Percentiles rank a stretch among this genome's conserved stretches.
phyloP scores from a whole-genome alignment of 129 eudicot genomes.

The Scalesia atractyloides region DNA sequence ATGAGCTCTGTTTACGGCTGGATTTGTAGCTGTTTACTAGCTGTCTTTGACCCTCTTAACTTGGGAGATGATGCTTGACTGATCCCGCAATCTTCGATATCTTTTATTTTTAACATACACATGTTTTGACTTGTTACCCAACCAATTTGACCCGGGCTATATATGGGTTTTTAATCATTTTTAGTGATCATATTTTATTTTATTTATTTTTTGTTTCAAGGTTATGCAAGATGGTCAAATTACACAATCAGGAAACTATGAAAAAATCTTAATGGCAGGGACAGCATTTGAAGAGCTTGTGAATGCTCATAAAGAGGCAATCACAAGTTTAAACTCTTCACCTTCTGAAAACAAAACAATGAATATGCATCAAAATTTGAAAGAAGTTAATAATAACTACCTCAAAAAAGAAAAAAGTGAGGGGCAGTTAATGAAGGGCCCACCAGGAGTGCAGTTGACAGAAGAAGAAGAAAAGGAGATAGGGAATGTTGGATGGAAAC shows the following conservation, averaged over 20 bases:
- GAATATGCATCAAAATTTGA: constrained; percentile 16
- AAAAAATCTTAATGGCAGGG: constrained; percentile 58
- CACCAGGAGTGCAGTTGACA: constrained; percentile 55
- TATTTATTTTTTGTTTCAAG: constrained; percentile 29
- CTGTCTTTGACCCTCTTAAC: too few species aligned
- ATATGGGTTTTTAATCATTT: not conserved
- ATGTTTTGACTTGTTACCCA: not conserved
- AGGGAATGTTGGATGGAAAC: constrained; percentile 61
- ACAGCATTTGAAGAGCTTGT: constrained; percentile 70
- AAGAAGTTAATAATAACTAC: constrained; percentile 4
- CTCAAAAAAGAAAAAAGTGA: constrained; percentile 43
- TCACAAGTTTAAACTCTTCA: constrained; percentile 44
- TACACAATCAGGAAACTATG: constrained; percentile 67
- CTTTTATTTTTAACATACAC: not conserved
- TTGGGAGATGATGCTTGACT: too few species aligned
- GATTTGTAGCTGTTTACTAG: too few species aligned
- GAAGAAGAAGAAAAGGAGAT: constrained; percentile 64
- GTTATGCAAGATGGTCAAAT: constrained; percentile 69
- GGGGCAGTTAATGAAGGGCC: constrained; percentile 28
- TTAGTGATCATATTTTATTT: not conserved
- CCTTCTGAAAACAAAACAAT: constrained; percentile 15
- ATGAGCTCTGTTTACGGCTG: too few species aligned
- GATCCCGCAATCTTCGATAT: too few species aligned
- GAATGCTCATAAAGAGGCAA: constrained; percentile 60
- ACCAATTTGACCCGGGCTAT: not conserved